Conservation (phyloP, 2,329 filamentous ascomycete genomes). For the Pyrenochaeta sp. region DNA sequence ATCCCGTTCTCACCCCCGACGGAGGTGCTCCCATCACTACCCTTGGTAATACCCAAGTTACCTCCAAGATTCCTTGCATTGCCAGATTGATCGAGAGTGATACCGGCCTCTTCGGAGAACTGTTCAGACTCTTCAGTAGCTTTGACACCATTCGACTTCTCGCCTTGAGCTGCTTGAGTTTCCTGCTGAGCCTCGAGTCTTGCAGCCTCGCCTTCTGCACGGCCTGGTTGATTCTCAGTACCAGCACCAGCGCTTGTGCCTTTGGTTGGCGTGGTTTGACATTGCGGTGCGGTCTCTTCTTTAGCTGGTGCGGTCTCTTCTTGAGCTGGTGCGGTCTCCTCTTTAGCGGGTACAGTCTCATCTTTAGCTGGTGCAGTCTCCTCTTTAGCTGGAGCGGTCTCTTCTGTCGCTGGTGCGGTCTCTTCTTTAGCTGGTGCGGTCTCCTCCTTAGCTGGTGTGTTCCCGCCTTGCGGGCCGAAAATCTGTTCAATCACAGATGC, state of each 20-base stretch:
- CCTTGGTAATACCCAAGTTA: constrained; percentile 42
- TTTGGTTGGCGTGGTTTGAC: constrained; percentile 2
- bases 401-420: constrained; percentile 5
- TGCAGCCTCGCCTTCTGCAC: constrained; percentile 16
- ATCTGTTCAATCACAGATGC: too few species aligned
- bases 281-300: constrained; percentile 12
- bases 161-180: constrained; percentile 22
- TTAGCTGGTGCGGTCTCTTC: constrained; percentile 14
- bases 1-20: constrained; percentile 42
- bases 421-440: constrained; percentile 6
- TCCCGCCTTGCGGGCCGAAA: too few species aligned
- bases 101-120: constrained; percentile 38
- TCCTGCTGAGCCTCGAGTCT: constrained; percentile 24
- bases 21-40: constrained; percentile 39
- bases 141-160: constrained; percentile 31
- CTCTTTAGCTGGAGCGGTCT: constrained; percentile 8
- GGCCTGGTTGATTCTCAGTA: constrained; percentile 29
- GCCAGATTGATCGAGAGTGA: constrained; percentile 31
- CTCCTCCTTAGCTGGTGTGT: constrained; percentile 6
- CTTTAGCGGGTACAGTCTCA: constrained; percentile 6
- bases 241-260: constrained; percentile 15
- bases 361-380: constrained; percentile 2
- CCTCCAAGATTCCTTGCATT: constrained; percentile 40
- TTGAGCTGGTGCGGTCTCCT: constrained; percentile 14
- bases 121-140: constrained; percentile 40